A percentile compares a stretch with the other conserved stretches of the same genome.
These are phyloP conservation scores for Metarhizium rileyi DNA, from an alignment of 2,329 filamentous ascomycete species.

Conservation along the genomic window DNA sequence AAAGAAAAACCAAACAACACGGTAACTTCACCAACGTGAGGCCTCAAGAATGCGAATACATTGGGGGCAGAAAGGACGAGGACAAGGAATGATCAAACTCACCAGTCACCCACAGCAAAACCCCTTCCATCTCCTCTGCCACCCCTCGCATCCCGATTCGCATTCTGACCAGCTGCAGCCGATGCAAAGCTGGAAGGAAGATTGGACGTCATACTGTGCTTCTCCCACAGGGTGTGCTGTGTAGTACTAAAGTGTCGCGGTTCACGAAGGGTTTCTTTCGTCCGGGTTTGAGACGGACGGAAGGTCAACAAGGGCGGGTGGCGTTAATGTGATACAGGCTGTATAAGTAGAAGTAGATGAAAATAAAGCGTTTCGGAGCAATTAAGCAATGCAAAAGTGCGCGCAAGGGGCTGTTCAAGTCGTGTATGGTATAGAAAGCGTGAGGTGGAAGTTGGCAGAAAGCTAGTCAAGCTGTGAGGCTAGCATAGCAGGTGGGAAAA, in stretches of 20 bases:
- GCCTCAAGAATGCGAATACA: not conserved
- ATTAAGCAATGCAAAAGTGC: slow-evolving; percentile 5
- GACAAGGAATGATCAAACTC: slow-evolving; percentile 27
- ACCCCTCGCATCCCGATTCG: slow-evolving; percentile 48
- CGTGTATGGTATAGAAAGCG: slow-evolving; percentile 8
- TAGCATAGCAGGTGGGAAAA: slow-evolving; percentile 19
- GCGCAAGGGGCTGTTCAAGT: slow-evolving; percentile 4
- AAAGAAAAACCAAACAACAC: not conserved
- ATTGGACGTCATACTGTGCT: slow-evolving; percentile 55
- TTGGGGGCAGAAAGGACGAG: not conserved
- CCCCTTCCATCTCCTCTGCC: slow-evolving; percentile 49
- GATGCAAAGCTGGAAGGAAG: slow-evolving; percentile 78
- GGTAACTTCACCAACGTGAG: too few relatives aligned
- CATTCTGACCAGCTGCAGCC: slow-evolving; percentile 66
- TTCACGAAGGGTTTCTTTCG: slow-evolving; percentile 3
- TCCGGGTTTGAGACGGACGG: slow-evolving; percentile 1
- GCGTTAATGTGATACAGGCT: not conserved
- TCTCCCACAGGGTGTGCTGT: not conserved
- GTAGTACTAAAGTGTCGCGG: slow-evolving; percentile 1
- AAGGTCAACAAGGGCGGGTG: slow-evolving; percentile 1
- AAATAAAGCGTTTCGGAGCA: slow-evolving; percentile 5
- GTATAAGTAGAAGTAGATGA: slow-evolving; percentile 1
- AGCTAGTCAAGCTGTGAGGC: slow-evolving; percentile 7
- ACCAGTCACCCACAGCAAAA: slow-evolving; percentile 61
- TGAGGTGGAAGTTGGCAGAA: slow-evolving; percentile 10